Evolutionary conservation across 345 rosid species (phyloP).

Genomic region (Populus pruinosa): DNA sequence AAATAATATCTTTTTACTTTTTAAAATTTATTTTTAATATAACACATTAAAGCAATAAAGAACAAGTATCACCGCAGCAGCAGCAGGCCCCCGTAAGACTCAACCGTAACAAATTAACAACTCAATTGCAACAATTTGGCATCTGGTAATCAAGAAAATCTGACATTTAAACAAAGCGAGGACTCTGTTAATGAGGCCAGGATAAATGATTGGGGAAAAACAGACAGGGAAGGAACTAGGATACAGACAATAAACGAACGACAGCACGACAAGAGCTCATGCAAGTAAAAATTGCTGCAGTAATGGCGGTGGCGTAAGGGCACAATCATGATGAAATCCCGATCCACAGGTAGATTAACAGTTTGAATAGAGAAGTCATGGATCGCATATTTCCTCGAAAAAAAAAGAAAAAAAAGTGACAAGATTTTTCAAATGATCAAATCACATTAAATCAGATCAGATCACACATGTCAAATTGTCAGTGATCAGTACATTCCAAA

Average conservation of each 20-base stretch:
- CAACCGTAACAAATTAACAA: not conserved
- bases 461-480: not conserved
- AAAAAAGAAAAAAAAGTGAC: not conserved
- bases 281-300: not conserved
- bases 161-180: not conserved
- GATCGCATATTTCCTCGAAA: not conserved
- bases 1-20: too few species aligned
- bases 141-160: not conserved
- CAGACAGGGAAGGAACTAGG: not conserved
- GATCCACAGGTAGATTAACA: not conserved
- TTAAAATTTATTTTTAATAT: too few species aligned
- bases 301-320: not conserved
- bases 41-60: too few species aligned
- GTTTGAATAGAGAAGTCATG: not conserved
- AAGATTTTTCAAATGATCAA: not conserved
- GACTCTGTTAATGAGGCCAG: not conserved
- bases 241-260: not conserved
- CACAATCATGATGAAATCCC: not conserved
- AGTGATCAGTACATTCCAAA: not conserved
- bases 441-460: conserved; percentile 1
- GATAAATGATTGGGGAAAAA: not conserved
- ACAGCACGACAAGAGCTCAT: not conserved
- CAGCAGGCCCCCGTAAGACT: not conserved
- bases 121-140: not conserved
- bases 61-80: too few species aligned